phyloP scores from a whole-genome alignment of 805 yeast species.

The Nakazawaea sp. region DNA sequence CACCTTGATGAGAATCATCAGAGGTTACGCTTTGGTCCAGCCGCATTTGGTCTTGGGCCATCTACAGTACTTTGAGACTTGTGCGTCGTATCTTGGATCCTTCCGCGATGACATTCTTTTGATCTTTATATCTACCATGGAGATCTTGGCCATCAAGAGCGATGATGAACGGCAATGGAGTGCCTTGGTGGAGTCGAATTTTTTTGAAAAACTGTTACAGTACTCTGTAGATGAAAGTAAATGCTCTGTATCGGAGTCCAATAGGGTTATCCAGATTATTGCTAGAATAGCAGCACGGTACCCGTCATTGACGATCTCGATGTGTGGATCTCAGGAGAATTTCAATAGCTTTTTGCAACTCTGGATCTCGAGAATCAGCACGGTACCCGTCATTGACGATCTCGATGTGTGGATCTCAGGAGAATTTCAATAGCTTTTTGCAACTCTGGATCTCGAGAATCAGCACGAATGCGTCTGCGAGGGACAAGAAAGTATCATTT shows the following conservation, averaged over 20 bases:
- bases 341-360: conserved; percentile 18
- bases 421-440: conserved; percentile 20
- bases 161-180: conserved; percentile 15
- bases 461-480: conserved; percentile 61
- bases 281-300: conserved; percentile 29
- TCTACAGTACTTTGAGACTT: conserved; percentile 35
- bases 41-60: conserved; percentile 31
- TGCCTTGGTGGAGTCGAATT: conserved; percentile 34
- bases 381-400: conserved; percentile 29
- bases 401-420: conserved; percentile 23
- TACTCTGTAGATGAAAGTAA: conserved; percentile 33
- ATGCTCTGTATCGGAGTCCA: conserved; percentile 32
- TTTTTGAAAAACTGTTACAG: conserved; percentile 33
- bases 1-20: conserved; percentile 48
- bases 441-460: conserved; percentile 22
- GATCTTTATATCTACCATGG: conserved; percentile 46
- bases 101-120: conserved; percentile 69
- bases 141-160: conserved; percentile 31
- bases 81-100: conserved; percentile 46
- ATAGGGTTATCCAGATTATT: conserved; percentile 29
- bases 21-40: conserved; percentile 52
- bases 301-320: conserved; percentile 30
- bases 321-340: conserved; percentile 24
- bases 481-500: conserved; percentile 50
- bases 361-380: conserved; percentile 27